Evolutionary conservation across 2,329 filamentous ascomycete genomes (phyloP), one percentile per base, ranked within the genome.

Genomic region (Pseudogymnoascus sp.): DNA sequence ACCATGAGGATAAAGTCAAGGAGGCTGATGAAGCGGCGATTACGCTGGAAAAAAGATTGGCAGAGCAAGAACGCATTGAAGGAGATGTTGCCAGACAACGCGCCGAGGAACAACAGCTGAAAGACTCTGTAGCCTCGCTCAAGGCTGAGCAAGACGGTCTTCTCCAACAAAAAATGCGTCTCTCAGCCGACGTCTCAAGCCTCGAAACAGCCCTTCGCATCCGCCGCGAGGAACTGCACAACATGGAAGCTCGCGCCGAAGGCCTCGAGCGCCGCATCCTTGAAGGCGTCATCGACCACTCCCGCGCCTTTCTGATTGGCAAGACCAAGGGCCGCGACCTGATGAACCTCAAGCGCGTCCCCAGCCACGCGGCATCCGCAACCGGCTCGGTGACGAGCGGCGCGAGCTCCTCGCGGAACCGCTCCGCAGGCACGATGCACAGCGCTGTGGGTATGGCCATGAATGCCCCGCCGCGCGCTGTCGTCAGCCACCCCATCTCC

Each of bases 271-370:
- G 93, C 61, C 87, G 95, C 26, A 96, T 99, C 68, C 79, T 99
- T 33, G 93, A 97, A 68, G 93, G 93, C 26, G 91, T 97, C 66
- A 96, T 99, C 78, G 93, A 97, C 70, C 93, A 97, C 74, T 97
- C 93, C 19, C 89, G 93, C 6, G 87, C 93, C 26, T 81, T 97
- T n/a, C 83, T 97, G 64, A 89, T 95, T 79, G 80, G 86, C 68
- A 88, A 90, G 77, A 78, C 83, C 62, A 71, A 71, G 73, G 72
- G 68, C 71, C 70, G 73, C 68, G 78, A 79, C 68, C 76, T 77
- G 50, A 79, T 82, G 79, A 80, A 76, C 66, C 75, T 82, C 63
- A 82, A 81, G 68, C 77, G 81, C 16, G 77, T 81, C 35, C 76
- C 79, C 35, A 81, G 76, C 65, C 76, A 78, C 61, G 74, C 75